Evolutionary conservation across 2,329 filamentous ascomycete species (phyloP), one percentile per base, ranked within the genome.

Genomic region (Onygena corvina): DNA sequence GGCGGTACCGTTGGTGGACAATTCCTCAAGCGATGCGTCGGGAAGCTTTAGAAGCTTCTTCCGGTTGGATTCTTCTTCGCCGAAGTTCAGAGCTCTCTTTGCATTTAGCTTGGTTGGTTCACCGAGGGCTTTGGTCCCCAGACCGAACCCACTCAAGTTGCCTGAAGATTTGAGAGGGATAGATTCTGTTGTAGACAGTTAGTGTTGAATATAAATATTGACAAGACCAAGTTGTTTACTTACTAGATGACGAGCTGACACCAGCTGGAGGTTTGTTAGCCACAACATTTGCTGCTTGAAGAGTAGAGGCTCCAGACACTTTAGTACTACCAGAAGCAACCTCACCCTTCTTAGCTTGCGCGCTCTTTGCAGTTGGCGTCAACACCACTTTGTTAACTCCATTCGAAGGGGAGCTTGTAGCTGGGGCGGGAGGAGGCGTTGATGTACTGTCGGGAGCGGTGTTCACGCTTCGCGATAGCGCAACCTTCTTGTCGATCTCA

Each of bases 11-110:
- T 70, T 80, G 76, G 57, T 68, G 53, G 67, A 77, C 53, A 74
- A 67, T 56, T 76, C 76, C 60, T 82, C 77, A 48, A 85, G 72
- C 48, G 83, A 77, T 52, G 86, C 79, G 56, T 83, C 83, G 51
- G 90, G 89, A 53, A 98, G 80, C 68, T 89, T 92, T 62, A 87
- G 87, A 56, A 98, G 77, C 70, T 93, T 95, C 64, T 88, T 85
- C 61, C 85, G 81, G 1, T 83, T 84, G 27, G 80, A 82, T 59
- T 94, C 86, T 59, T 95, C 90, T 60, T 95, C 90, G 53, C 85
- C 89, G 58, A 95, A 81, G 58, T 88, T 81, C 18, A 94, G 72
- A 53, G 85, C 87, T 57, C 82, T 83, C 61, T 86, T 87, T 16
- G 78, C 72, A 3, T 77, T 72, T 2, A 76, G 65, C 60, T 85